phyloP scores from a whole-genome alignment of 2,329 filamentous ascomycete genomes.

The Boeremia exigua region DNA sequence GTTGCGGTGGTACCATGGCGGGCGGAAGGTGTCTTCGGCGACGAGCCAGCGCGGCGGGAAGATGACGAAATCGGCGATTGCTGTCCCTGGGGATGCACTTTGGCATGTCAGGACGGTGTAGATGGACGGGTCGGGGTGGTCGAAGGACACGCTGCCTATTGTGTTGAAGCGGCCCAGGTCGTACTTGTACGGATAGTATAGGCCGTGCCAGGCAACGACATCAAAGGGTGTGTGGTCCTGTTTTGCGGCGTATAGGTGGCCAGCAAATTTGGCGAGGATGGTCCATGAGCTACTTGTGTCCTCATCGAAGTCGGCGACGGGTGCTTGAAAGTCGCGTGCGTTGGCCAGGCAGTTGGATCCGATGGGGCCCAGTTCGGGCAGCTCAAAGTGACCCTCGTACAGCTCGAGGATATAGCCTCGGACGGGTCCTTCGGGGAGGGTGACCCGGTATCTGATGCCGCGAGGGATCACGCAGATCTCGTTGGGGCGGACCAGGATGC shows the following conservation, averaged over 20 bases:
- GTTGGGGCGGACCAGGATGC: conserved; percentile 68
- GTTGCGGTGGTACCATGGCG: conserved; percentile 75
- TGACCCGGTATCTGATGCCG: conserved; percentile 69
- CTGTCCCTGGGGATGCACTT: conserved; percentile 60
- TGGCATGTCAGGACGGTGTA: conserved; percentile 71
- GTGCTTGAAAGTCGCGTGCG: conserved; percentile 68
- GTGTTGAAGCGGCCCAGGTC: conserved; percentile 64
- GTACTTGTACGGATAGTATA: conserved; percentile 67
- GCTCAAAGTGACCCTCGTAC: conserved; percentile 68
- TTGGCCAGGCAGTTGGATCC: conserved; percentile 72
- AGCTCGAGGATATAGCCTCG: conserved; percentile 72
- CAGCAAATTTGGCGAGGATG: conserved; percentile 67
- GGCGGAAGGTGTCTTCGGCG: conserved; percentile 71
- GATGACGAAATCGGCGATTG: conserved; percentile 73
- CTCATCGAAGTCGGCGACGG: conserved; percentile 64
- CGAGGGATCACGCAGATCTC: conserved; percentile 71
- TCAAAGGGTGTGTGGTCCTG: conserved; percentile 73
- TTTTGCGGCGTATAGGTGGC: conserved; percentile 64
- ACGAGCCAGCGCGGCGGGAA: conserved; percentile 76
- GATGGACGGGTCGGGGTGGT: conserved; percentile 71
- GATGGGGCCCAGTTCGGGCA: conserved; percentile 71
- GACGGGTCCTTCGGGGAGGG: conserved; percentile 64
- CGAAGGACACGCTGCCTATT: conserved; percentile 63
- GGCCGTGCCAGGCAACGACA: conserved; percentile 75
- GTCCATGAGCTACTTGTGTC: conserved; percentile 62